Evolutionary conservation across 139 green algal species (phyloP), one percentile per base, ranked within the genome.

Genomic region (Volvox reticuliferus): DNA sequence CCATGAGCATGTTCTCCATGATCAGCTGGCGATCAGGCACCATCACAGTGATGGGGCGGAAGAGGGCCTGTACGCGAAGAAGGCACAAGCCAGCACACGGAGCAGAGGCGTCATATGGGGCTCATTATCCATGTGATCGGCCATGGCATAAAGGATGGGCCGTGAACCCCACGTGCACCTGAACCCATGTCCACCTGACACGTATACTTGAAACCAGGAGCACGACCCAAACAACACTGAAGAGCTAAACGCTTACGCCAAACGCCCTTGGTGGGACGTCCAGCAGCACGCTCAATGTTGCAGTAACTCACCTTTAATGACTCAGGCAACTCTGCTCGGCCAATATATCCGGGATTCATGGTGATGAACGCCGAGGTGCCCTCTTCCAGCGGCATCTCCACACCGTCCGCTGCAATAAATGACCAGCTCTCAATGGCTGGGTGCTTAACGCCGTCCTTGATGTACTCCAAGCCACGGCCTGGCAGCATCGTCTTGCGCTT

Each of bases 1-100:
- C 96, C 96, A 98, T 98, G 87, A 98, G 95, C 96, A 98, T 98
- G 90, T 98, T 98, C 94, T 98, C 96, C 94, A 98, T 98, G 89
- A 98, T 98, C 33, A 98, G 94, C 93, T 98, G 96, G 18, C 96
- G 89, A 89, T 98, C 96, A 26, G 96, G 96, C 93, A 98, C 96
- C 93, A 98, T 96, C 21, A 98, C 96, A 30, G 96, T 98, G 94
- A 98, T 98, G 88, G 96, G 96, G 61, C 96, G 91, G 95, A 98
- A 98, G 30, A 97, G 94, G 5, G 95, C 96, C 90, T 92, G 89
- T 12, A 28, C 6, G 67, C 67, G 44, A 9, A n/a, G 44, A 55
- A 9, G 9, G 44, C 5, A 55, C 5, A 55, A 55, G 44, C 44
- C 44, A 55, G 44, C 5, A 55, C 44, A 55, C 44, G 44, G 44